Evolutionary conservation across 176 grass and related monocot species (phyloP).

Genomic region (Typha latifolia): DNA sequence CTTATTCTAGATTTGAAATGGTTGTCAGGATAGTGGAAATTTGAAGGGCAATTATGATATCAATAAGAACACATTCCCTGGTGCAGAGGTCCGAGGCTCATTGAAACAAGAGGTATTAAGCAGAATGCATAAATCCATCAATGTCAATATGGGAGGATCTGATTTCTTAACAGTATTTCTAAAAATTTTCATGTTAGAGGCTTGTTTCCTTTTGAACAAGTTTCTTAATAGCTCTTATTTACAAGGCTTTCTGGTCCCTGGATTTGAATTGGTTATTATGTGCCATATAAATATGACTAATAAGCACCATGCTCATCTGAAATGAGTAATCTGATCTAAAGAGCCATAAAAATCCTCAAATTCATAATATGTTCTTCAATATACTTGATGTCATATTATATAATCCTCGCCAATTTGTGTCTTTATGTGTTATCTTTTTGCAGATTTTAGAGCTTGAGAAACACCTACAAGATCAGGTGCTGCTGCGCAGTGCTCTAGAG

Average conservation of each 20-base stretch:
- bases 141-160: conserved; percentile 4
- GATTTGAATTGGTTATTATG: too few species aligned
- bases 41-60: conserved; percentile 21
- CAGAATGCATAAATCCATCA: neutral
- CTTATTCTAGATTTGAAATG: conserved; percentile 5
- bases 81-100: conserved; percentile 34
- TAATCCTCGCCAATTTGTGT: neutral
- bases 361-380: too few species aligned
- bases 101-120: conserved; percentile 71
- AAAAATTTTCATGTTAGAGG: neutral
- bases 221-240: too few species aligned
- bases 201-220: too few species aligned
- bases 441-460: conserved; percentile 86
- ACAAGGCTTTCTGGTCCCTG: too few species aligned
- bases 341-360: too few species aligned
- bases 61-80: conserved; percentile 28
- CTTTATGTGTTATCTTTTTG: neutral
- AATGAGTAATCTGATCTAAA: too few species aligned
- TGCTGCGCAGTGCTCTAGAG: conserved; percentile 62
- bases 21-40: conserved; percentile 46
- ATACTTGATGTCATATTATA: neutral
- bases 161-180: neutral
- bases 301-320: too few species aligned
- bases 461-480: conserved; percentile 68
- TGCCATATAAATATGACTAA: too few species aligned